Evolutionary conservation across 2,329 filamentous ascomycete genomes (phyloP), one percentile per base, ranked within the genome.

Genomic region (Aspergillus transmontanensis): DNA sequence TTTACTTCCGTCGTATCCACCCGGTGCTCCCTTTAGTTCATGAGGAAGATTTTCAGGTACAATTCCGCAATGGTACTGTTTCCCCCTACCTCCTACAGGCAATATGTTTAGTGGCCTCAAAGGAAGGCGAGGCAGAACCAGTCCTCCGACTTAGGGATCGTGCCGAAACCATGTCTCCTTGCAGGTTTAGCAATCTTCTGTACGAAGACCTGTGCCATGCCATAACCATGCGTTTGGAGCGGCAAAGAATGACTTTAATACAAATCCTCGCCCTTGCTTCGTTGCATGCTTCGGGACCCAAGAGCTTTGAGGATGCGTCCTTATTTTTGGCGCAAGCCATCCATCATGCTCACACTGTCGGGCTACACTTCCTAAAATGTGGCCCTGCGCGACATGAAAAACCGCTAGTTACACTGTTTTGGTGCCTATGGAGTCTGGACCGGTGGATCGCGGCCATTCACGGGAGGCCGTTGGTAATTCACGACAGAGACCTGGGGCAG

Each of bases 31-130:
- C 75, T 3, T 59, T 76, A 14, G 46, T 76, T 10, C 66, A 76
- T n/a, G 69, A 73, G 32, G 54, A 65, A 5, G 67, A 69, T 19
- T 64, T 73, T 3, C 66, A 69, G 9, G 41, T 16, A 4, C 68
- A 72, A 41, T 70, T 70, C n/a, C 64, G 59, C 19, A 66, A 65
- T 21, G 69, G 67, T 1, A 63, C 57, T 19, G 64, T 69, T 21
- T 69, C 71, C 36, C 60, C 66, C 21, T 68, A 69, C 12, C 68
- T 76, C 11, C 50, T 74, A n/a, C 72, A 75, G 48, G 69, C 69
- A 0, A 72, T 76, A 30, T 75, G 73, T 48, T 70, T 76, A 6
- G 72, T 75, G 19, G 72, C 73, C 9, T 71, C 71, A 39, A 77
- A 77, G 63, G 73, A 72, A 14, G 62, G 64, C 9, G 65, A 64